Evolutionary conservation across 129 eudicot species (phyloP).

Genomic region (carrot (Daucus carota)): DNA sequence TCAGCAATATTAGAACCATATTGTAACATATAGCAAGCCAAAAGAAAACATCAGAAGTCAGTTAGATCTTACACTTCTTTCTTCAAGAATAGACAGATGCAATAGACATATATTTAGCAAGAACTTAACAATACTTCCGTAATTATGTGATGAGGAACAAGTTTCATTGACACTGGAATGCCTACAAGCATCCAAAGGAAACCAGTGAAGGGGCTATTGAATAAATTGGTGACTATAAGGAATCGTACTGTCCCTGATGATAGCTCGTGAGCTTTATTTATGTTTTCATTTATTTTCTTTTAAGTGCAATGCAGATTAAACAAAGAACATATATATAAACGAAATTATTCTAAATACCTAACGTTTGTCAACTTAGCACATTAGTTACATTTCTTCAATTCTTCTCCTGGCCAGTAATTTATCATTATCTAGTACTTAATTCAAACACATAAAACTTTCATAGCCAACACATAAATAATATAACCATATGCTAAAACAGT

Average conservation of each 20-base stretch:
- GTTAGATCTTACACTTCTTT: background rate
- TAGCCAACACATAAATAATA: background rate
- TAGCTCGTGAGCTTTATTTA: background rate
- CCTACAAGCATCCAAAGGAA: background rate
- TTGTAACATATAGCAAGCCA: slow-evolving; percentile 9
- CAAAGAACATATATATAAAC: background rate
- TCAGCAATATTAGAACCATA: slow-evolving; percentile 11
- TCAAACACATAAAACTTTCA: slow-evolving; percentile 1
- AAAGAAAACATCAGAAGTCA: background rate
- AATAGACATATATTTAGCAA: background rate
- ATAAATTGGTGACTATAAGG: background rate
- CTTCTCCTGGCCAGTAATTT: background rate
- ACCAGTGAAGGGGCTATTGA: background rate
- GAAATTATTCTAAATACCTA: background rate
- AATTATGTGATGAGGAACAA: background rate
- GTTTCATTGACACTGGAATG: background rate
- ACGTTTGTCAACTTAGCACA: background rate
- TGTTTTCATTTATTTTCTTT: background rate
- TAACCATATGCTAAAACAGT: background rate
- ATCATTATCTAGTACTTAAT: background rate
- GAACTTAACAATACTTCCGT: background rate
- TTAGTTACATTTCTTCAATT: background rate
- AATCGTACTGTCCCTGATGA: background rate
- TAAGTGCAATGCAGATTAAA: background rate
- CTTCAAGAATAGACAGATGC: background rate